Evolutionary conservation across 768 basidiomycete genomes (phyloP).

Genomic region (Tulasnella sp.): DNA sequence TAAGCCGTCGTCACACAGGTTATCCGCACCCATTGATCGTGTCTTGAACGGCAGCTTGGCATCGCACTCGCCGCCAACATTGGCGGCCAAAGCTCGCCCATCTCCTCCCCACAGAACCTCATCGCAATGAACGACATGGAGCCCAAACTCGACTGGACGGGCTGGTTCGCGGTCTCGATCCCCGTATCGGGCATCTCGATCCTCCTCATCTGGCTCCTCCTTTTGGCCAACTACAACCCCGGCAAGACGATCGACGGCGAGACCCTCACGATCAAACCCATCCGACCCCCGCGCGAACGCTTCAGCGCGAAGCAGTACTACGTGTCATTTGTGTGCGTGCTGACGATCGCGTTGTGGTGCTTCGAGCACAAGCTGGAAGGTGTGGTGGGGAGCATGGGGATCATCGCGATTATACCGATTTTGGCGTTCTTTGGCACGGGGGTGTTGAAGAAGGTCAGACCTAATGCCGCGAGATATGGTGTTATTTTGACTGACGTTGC

Average conservation of each 20-base stretch:
- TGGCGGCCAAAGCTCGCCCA: slow-evolving; percentile 93
- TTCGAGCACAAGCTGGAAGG: slow-evolving; percentile 65
- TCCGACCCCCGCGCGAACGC: slow-evolving; percentile 67
- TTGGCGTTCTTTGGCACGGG: slow-evolving; percentile 90
- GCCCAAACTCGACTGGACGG: slow-evolving; percentile 69
- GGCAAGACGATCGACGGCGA: slow-evolving; percentile 58
- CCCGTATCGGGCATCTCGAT: slow-evolving; percentile 83
- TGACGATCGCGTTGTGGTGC: slow-evolving; percentile 86
- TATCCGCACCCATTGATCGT: not conserved
- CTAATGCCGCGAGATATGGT: not conserved
- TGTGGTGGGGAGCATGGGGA: slow-evolving; percentile 88
- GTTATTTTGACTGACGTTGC: not conserved
- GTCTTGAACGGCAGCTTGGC: slow-evolving; percentile 48
- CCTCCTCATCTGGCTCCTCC: slow-evolving; percentile 80
- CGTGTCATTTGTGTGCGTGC: slow-evolving; percentile 69
- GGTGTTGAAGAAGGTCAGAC: slow-evolving; percentile 78
- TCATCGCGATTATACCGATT: slow-evolving; percentile 88
- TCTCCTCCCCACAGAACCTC: slow-evolving; percentile 95
- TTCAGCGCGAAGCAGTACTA: slow-evolving; percentile 83
- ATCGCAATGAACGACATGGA: slow-evolving; percentile 87
- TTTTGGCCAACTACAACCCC: slow-evolving; percentile 71
- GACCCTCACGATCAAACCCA: slow-evolving; percentile 69
- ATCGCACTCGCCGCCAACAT: slow-evolving; percentile 98
- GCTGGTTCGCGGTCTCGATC: slow-evolving; percentile 88
- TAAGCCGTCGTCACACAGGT: slow-evolving; percentile 31